Conservation (phyloP, 1,284 basidiomycete genomes). For the Amylostereum areolatum region DNA sequence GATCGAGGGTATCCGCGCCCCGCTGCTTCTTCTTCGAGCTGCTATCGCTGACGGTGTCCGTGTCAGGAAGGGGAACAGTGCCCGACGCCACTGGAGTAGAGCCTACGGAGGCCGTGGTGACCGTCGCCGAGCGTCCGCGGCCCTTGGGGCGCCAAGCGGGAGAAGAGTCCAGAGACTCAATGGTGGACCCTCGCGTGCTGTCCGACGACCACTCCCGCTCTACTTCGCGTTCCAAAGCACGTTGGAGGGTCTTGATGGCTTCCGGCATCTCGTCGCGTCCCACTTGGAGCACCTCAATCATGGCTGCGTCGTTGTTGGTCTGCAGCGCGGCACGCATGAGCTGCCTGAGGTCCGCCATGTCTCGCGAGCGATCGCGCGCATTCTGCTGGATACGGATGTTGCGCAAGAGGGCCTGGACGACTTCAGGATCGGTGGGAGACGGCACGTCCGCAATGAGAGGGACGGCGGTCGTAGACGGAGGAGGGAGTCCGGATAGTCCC, state of each 20-base stretch:
- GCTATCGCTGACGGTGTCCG: slow-evolving; percentile 8
- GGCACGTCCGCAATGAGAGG: not conserved
- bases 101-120: slow-evolving; percentile 1
- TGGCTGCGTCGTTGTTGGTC: slow-evolving; percentile 54
- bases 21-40: slow-evolving; percentile 3
- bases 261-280: slow-evolving; percentile 69
- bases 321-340: slow-evolving; percentile 55
- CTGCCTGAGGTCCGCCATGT: slow-evolving; percentile 50
- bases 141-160: not conserved
- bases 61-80: too few species aligned
- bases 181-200: not conserved
- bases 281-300: slow-evolving; percentile 59
- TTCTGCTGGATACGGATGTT: slow-evolving; percentile 44
- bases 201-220: slow-evolving; percentile 25
- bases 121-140: not conserved
- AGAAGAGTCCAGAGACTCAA: not conserved
- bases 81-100: not conserved
- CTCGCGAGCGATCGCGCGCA: slow-evolving; percentile 43
- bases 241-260: slow-evolving; percentile 71
- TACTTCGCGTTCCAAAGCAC: slow-evolving; percentile 52
- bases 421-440: slow-evolving; percentile 1
- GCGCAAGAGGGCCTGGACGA: slow-evolving; percentile 25
- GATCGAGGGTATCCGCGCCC: slow-evolving; percentile 29
- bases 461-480: not conserved
- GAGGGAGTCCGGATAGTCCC: slow-evolving; percentile 2